phyloP scores from a whole-genome alignment of 768 basidiomycete species.

The Boletus pseudopeckii region DNA sequence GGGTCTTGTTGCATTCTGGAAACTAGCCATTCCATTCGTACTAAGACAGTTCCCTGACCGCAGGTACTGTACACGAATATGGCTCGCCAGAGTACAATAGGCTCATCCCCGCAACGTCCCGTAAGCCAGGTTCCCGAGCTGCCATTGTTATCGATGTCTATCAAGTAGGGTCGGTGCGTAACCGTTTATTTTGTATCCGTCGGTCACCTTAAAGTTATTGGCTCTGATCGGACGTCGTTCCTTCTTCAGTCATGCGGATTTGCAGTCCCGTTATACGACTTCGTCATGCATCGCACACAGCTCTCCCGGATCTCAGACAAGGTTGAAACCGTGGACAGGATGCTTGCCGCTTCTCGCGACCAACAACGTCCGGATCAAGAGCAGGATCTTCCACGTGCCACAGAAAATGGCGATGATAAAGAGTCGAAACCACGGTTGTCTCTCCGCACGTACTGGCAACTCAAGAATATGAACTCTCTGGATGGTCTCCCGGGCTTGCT shows the following conservation, averaged over 20 bases:
- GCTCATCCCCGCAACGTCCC: constrained; percentile 44
- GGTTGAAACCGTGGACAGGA: constrained; percentile 42
- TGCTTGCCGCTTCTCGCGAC: constrained; percentile 2
- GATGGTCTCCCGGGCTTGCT: constrained; percentile 56
- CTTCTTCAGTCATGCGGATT: constrained; percentile 61
- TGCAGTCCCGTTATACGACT: constrained; percentile 60
- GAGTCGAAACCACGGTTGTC: constrained; percentile 30
- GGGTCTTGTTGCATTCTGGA: neutral
- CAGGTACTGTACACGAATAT: constrained; percentile 61
- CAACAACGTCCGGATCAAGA: neutral
- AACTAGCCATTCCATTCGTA: neutral
- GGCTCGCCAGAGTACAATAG: constrained; percentile 58
- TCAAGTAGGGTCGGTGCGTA: constrained; percentile 50
- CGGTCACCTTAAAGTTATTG: neutral
- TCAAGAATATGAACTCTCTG: constrained; percentile 47
- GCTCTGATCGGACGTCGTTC: no score
- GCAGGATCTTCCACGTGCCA: neutral
- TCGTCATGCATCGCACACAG: constrained; percentile 52
- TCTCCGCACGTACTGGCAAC: constrained; percentile 51
- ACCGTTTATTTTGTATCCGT: neutral
- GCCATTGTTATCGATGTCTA: constrained; percentile 58
- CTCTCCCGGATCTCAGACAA: constrained; percentile 40
- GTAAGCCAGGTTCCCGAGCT: constrained; percentile 57
- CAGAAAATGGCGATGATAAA: neutral
- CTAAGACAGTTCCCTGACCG: neutral